Percentiles rank a stretch among this genome's conserved stretches.
These are phyloP conservation scores for Sporothrix pallida DNA, from an alignment of 2,329 filamentous ascomycete species.

Conservation along the genomic window DNA sequence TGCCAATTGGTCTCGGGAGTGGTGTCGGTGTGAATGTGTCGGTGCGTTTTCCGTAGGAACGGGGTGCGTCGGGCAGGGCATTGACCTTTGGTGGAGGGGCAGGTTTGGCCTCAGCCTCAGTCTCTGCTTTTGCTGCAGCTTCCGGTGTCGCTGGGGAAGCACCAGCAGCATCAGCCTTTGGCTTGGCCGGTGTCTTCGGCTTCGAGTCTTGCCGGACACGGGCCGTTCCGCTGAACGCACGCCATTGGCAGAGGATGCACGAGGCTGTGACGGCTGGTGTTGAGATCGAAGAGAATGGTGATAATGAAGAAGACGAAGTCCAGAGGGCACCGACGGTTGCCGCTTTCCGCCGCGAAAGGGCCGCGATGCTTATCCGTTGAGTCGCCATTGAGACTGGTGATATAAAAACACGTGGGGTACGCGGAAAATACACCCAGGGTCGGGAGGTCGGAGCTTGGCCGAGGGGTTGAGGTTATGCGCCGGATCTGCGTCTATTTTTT, in stretches of 20 bases:
- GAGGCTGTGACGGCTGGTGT: slow-evolving; percentile 34
- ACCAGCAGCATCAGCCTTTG: neutral
- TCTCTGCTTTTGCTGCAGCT: neutral
- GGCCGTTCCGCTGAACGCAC: slow-evolving; percentile 30
- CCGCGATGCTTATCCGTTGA: slow-evolving; percentile 8
- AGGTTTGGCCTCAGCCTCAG: neutral
- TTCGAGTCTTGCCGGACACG: slow-evolving; percentile 37
- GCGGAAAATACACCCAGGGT: neutral
- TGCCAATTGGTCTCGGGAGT: slow-evolving; percentile 78
- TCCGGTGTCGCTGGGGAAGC: neutral
- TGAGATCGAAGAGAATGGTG: neutral
- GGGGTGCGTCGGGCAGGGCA: slow-evolving; percentile 62
- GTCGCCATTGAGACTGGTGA: slow-evolving; percentile 2
- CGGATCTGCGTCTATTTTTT: slow-evolving; percentile 24
- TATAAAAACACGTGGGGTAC: neutral
- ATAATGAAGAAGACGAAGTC: neutral
- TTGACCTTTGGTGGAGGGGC: slow-evolving; percentile 28
- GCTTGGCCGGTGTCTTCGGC: slow-evolving; percentile 16
- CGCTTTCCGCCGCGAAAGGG: slow-evolving; percentile 10
- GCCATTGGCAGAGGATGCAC: slow-evolving; percentile 60
- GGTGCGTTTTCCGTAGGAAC: slow-evolving; percentile 62
- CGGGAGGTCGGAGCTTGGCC: slow-evolving; percentile 23
- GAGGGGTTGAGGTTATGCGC: slow-evolving; percentile 9
- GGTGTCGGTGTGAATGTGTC: slow-evolving; percentile 64
- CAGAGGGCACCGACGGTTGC: neutral